A percentile compares a stretch with the other conserved stretches of the same genome.
Conservation (phyloP, 768 basidiomycete genomes). For the Dacryopinax primogenitus region DNA sequence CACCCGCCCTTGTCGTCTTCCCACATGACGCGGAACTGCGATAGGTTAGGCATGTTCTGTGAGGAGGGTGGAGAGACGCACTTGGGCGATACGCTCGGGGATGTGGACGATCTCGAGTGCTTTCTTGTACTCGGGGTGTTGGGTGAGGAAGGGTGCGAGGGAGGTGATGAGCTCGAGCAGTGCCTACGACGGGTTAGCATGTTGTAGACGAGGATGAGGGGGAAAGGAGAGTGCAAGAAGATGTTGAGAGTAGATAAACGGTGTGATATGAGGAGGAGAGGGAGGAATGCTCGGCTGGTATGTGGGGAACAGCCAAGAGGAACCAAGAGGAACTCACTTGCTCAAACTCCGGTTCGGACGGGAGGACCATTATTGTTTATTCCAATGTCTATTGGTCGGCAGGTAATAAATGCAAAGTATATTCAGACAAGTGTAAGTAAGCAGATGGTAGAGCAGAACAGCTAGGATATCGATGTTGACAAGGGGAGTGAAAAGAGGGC, state of each 20-base stretch:
- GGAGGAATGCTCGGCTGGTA: neutral
- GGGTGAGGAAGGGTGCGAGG: conserved; percentile 49
- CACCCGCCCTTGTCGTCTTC: conserved; percentile 53
- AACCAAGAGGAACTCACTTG: conserved; percentile 31
- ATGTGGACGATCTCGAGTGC: conserved; percentile 47
- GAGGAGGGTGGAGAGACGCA: neutral
- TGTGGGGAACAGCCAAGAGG: neutral
- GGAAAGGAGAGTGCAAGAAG: conserved; percentile 8
- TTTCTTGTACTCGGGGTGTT: conserved; percentile 54
- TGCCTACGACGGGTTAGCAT: conserved; percentile 32
- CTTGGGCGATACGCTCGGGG: conserved; percentile 32
- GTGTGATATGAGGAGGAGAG: neutral
- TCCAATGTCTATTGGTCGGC: neutral
- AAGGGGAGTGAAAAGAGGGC: neutral
- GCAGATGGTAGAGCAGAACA: no score
- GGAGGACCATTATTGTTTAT: conserved; percentile 25
- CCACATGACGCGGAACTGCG: conserved; percentile 67
- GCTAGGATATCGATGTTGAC: neutral
- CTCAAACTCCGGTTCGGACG: conserved; percentile 56
- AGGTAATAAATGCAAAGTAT: neutral
- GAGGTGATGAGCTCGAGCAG: conserved; percentile 52
- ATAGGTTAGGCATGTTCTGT: no score
- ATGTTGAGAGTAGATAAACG: neutral
- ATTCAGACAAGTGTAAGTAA: neutral
- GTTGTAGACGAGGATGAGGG: neutral